Conservation (phyloP, 192 early-diverging fungal genomes). For the Coemansia erecta region DNA sequence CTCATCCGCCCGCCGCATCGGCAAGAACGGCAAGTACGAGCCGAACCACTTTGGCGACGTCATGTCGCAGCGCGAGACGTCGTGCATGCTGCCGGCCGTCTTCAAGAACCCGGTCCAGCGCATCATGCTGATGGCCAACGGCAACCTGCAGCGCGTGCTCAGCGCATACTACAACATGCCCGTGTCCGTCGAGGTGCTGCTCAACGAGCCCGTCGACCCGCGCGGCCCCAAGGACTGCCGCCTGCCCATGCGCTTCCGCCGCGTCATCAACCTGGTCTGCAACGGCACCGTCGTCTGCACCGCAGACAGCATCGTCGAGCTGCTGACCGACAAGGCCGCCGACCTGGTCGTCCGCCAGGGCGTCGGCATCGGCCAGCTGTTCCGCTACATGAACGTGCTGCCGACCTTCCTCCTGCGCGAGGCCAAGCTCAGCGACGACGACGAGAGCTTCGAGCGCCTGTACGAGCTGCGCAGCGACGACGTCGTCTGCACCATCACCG, state of each 20-base stretch:
- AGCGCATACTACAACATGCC: slow-evolving; percentile 56
- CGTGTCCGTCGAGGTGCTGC: slow-evolving; percentile 44
- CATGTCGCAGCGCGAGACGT: slow-evolving; percentile 52
- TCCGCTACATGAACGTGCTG: slow-evolving; percentile 52
- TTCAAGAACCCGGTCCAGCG: slow-evolving; percentile 52
- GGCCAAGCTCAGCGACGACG: slow-evolving; percentile 45
- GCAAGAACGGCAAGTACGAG: slow-evolving; percentile 30
- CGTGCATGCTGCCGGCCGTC: slow-evolving; percentile 47
- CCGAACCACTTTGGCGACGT: slow-evolving; percentile 54
- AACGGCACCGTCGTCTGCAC: slow-evolving; percentile 44
- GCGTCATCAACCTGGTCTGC: slow-evolving; percentile 51
- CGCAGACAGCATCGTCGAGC: slow-evolving; percentile 43
- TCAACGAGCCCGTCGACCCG: slow-evolving; percentile 34
- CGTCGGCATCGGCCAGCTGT: slow-evolving; percentile 56
- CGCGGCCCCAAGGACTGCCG: slow-evolving; percentile 1
- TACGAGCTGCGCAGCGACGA: slow-evolving; percentile 48
- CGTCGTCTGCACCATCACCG: slow-evolving; percentile 42
- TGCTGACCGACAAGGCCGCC: slow-evolving; percentile 39
- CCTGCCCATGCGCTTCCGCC: slow-evolving; percentile 43
- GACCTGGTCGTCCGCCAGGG: slow-evolving; percentile 47
- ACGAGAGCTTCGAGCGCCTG: slow-evolving; percentile 41
- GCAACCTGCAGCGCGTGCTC: slow-evolving; percentile 54
- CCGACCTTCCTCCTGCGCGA: slow-evolving; percentile 45
- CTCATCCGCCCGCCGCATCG: slow-evolving; percentile 5
- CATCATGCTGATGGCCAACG: slow-evolving; percentile 55